phyloP scores from a whole-genome alignment of 2,329 filamentous ascomycete genomes.

The Plectosphaerella sp. region DNA sequence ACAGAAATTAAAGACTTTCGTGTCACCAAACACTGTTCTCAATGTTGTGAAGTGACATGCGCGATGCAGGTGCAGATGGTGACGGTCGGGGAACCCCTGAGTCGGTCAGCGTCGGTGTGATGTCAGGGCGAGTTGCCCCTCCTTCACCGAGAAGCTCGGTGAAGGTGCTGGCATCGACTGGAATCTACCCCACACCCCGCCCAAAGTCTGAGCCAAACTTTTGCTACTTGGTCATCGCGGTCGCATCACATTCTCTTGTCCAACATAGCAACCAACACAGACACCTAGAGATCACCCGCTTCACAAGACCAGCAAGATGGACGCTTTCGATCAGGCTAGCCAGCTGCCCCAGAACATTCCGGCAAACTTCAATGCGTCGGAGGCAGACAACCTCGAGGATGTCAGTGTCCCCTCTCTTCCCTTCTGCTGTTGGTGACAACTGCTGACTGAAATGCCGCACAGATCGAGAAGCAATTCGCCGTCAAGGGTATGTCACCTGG shows the following conservation, averaged over 20 bases:
- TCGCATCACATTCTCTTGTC: neutral
- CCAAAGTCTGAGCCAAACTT: neutral
- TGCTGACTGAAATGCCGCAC: conserved; percentile 3
- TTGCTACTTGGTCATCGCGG: neutral
- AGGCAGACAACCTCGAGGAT: conserved; percentile 51
- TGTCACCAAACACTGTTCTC: too few species aligned
- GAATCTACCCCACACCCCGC: conserved; percentile 1
- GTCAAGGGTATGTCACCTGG: conserved; percentile 67
- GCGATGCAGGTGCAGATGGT: neutral
- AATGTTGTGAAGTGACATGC: too few species aligned
- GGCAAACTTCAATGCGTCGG: conserved; percentile 55
- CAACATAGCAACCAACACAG: neutral
- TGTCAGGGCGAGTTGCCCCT: neutral
- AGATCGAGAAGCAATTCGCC: conserved; percentile 99
- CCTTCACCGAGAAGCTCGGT: conserved; percentile 3
- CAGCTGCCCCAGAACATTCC: conserved; percentile 30
- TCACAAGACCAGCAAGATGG: conserved; percentile 20
- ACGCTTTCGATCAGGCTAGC: conserved; percentile 30
- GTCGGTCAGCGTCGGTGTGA: neutral
- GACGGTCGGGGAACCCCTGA: neutral
- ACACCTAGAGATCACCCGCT: neutral
- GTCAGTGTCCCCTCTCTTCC: conserved; percentile 31
- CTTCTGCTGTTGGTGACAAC: neutral
- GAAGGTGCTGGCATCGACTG: neutral
- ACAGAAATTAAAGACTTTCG: too few species aligned